A percentile compares a stretch with the other conserved stretches of the same genome.
These are phyloP conservation scores for Aspergillus avenaceus DNA, from an alignment of 495 filamentous ascomycete species.

Conservation along the genomic window DNA sequence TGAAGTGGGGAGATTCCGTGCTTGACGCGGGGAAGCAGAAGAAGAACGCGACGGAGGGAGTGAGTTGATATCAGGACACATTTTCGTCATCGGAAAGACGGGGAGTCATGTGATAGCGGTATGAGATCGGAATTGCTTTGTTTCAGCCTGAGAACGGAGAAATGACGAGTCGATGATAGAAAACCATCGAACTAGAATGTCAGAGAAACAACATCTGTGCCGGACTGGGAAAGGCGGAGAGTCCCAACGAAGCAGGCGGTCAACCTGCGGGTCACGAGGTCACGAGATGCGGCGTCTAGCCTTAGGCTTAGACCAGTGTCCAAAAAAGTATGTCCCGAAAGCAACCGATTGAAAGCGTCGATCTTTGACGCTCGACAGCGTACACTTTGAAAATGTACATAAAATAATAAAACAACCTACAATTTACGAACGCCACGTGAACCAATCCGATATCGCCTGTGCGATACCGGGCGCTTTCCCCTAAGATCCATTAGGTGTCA, in stretches of 20 bases:
- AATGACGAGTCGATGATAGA: neutral
- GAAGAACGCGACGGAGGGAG: conserved; percentile 60
- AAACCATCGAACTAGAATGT: neutral
- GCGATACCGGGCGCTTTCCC: no score
- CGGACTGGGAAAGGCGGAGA: conserved; percentile 10
- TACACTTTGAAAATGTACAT: no score
- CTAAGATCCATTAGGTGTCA: no score
- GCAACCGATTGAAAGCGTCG: neutral
- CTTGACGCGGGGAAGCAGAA: conserved; percentile 34
- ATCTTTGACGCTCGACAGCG: no score
- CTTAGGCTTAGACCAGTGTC: no score
- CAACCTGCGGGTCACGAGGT: neutral
- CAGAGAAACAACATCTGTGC: neutral
- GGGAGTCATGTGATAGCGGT: neutral
- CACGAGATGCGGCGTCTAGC: neutral
- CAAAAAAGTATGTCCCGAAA: neutral
- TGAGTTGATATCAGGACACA: conserved; percentile 74
- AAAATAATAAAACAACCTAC: no score
- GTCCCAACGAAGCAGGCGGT: neutral
- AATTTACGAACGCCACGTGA: no score
- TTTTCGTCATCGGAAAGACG: conserved; percentile 13
- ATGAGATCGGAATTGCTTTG: neutral
- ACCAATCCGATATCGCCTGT: no score
- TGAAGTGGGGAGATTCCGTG: conserved; percentile 24
- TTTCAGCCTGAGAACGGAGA: conserved; percentile 1